Evolutionary conservation across 2,329 filamentous ascomycete species (phyloP), one percentile per base, ranked within the genome.

Genomic region (Hymenoscyphus occultus): DNA sequence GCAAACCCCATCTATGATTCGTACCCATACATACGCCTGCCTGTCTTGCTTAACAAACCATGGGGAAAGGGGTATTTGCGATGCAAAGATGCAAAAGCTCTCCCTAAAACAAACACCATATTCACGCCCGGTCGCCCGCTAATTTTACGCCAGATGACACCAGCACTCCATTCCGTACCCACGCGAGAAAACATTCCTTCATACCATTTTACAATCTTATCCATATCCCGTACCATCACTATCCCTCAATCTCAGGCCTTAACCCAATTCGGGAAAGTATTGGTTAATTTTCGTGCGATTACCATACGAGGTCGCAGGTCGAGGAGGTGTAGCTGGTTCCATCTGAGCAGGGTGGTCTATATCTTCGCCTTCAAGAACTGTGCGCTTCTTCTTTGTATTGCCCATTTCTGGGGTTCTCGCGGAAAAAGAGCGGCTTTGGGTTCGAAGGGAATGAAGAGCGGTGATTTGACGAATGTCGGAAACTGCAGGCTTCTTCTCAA

Each of bases 321-420:
- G 2, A 0, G 19, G 58, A 5, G 63, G 59, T 5, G 66, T 60
- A 22, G 56, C 57, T 1, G 56, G 51, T 31, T 65, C 61, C n/a
- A 19, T 22, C 22, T 31, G 31, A 28, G 65, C 64, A 12, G 63
- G 59, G 14, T 12, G 59, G 2, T 12, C 45, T 16, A 39, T 56
- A 13, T 68, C 64, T 5, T 65, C 64, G 7, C 51, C 54, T 13
- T 67, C 62, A 2, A 22, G 39, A 48, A 61, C 14, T 42, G 61
- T 22, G 39, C 73, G 66, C 64, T 75, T 75, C 66, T 74, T 75
- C 64, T 74, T 74, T 9, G 67, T 74, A 35, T 74, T 74, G 3
- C 70, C 68, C 45, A 64, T 64, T 59, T 74, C 71, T 62, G 68
- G 65, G 16, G 68, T 65, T 56, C 65, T 22, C 2, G 39, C 65